Evolutionary conservation across 306 rosid species (phyloP), one percentile per base, ranked within the genome.

Genomic region (Fragaria vesca): DNA sequence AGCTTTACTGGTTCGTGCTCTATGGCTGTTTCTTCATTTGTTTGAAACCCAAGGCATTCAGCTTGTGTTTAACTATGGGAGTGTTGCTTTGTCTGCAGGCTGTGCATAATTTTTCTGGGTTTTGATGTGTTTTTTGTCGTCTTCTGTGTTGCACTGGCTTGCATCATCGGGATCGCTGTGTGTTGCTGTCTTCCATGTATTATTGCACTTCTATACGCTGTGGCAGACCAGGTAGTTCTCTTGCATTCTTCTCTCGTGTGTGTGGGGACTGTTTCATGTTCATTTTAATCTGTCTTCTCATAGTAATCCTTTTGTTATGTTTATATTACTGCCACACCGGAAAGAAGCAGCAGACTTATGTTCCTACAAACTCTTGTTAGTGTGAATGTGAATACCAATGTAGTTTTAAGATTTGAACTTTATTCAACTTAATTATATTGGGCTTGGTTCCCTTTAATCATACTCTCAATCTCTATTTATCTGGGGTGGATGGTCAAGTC

Each of bases 41-140:
- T 47, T 51, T 67, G 42, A 30, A 79, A 48, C 66, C 40, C 48
- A 61, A 76, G 68, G 63, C 30, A 69, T 71, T 68, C 46, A 66
- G 46, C 46, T n/a, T 72, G 24, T 71, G 74, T 42, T 42, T 72
- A 84, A 75, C 79, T 71, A 66, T 72, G 84, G 21, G 21, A 68
- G 34, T 88, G 69, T 43, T 32, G 54, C 78, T 51, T 87, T 72
- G 58, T 78, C 73, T 89, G 91, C 95, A 94, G 98, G 98, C 83
- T 94, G 69, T 92, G 98, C 81, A 91, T 94, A 88, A 79, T 91
- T 66, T 94, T 94, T 88, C 90, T 94, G 81, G 98, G 97, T 76
- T 94, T 92, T 81, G 98, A 94, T 79, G 98, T 94, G 83, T 92
- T 94, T 91, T 94, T 94, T 89, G 98, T 94, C 55, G 90, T 94